These are phyloP conservation scores for Bruguiera parviflora DNA, from an alignment of 345 rosid genomes.

Conservation along the genomic window DNA sequence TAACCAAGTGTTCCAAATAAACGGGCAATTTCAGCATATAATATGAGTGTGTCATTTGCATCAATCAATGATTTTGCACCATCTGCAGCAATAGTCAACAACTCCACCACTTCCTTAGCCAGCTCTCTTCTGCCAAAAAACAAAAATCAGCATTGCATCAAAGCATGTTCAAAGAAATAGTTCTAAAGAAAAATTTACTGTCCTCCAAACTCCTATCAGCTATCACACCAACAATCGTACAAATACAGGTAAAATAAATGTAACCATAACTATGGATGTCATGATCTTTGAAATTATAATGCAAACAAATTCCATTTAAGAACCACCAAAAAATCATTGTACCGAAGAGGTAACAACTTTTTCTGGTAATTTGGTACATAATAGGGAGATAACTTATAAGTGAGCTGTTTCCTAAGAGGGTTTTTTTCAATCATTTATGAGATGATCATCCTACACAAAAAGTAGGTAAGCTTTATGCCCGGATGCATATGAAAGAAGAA, in stretches of 20 bases:
- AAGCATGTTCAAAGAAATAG: neutral
- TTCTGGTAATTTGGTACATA: no score
- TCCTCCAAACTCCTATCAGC: neutral
- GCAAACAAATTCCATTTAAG: no score
- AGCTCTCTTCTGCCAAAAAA: conserved; percentile 63
- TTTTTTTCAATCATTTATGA: no score
- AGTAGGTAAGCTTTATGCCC: no score
- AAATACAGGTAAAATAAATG: neutral
- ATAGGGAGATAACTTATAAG: no score
- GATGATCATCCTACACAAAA: no score
- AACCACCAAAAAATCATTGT: no score
- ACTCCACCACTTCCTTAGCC: conserved; percentile 87
- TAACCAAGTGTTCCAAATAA: conserved; percentile 88
- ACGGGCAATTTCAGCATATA: conserved; percentile 90
- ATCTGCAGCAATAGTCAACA: conserved; percentile 87
- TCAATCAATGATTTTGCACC: conserved; percentile 96
- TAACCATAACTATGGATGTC: neutral
- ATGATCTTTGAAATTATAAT: no score
- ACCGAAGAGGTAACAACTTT: no score
- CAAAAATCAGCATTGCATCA: conserved; percentile 9
- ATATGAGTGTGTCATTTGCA: conserved; percentile 82
- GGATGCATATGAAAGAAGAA: no score
- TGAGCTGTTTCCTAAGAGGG: no score
- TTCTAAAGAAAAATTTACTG: neutral
- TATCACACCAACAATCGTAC: no score